Conservation (phyloP, 257 asterid species). For the Rauvolfia tetraphylla region DNA sequence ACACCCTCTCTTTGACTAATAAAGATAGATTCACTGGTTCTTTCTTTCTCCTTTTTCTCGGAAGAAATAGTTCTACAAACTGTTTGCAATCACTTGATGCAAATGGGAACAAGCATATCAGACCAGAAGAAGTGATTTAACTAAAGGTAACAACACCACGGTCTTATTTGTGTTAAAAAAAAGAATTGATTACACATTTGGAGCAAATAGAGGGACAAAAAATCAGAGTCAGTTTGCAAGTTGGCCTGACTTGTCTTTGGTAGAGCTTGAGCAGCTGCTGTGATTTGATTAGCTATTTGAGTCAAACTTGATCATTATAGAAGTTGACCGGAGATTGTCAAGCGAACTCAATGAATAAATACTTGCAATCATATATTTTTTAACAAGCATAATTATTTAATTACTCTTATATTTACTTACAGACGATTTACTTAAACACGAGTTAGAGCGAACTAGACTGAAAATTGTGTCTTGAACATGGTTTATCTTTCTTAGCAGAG, state of each 20-base stretch:
- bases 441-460: not conserved
- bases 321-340: not conserved
- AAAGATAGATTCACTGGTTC: not conserved
- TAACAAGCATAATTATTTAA: not conserved
- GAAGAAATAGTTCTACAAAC: not conserved
- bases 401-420: not conserved
- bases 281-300: not conserved
- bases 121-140: not conserved
- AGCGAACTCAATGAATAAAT: not conserved
- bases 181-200: not conserved
- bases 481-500: not conserved
- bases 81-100: not conserved
- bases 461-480: not conserved
- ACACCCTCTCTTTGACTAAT: not conserved
- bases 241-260: not conserved
- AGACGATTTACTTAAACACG: not conserved
- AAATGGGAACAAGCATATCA: not conserved
- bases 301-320: not conserved
- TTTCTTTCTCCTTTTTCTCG: no score
- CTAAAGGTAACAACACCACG: not conserved
- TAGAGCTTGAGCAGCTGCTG: conserved; percentile 1
- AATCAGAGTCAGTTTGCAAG: not conserved
- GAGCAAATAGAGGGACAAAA: not conserved
- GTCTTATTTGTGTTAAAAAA: conserved; percentile 4
- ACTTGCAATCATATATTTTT: not conserved